A percentile compares a stretch with the other conserved stretches of the same genome.
Evolutionary conservation across 345 rosid species (phyloP).

Genomic region (Lepidium aucheri): DNA sequence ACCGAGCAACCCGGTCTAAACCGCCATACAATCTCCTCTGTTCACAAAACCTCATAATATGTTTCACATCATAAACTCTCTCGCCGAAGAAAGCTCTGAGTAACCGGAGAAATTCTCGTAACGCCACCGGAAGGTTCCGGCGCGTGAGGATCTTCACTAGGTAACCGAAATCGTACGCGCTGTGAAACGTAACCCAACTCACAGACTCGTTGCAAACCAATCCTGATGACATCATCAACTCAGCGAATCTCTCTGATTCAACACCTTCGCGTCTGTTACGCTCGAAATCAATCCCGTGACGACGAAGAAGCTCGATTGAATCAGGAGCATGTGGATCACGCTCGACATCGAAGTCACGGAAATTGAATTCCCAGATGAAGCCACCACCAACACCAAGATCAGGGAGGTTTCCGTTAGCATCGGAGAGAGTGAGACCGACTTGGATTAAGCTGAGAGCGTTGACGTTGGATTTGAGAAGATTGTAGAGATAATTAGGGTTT

Average conservation of each 20-base stretch:
- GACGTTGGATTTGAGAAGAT: constrained; percentile 69
- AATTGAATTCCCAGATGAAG: constrained; percentile 91
- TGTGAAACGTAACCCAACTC: constrained; percentile 93
- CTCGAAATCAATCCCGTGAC: constrained; percentile 84
- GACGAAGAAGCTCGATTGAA: constrained; percentile 66
- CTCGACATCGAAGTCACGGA: constrained; percentile 72
- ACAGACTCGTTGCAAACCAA: constrained; percentile 67
- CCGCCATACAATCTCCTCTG: constrained; percentile 58
- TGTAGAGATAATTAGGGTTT: constrained; percentile 56
- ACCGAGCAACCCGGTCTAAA: constrained; percentile 63
- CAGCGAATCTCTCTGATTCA: constrained; percentile 65
- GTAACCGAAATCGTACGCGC: constrained; percentile 95
- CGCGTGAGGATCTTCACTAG: constrained; percentile 74
- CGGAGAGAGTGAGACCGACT: constrained; percentile 78
- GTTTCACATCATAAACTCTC: constrained; percentile 74
- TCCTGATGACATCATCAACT: constrained; percentile 86
- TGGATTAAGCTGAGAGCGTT: constrained; percentile 76
- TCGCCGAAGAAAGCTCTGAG: constrained; percentile 55
- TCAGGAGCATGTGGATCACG: constrained; percentile 73
- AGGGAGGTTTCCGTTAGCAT: constrained; percentile 56
- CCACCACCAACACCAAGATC: constrained; percentile 37
- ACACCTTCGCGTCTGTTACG: constrained; percentile 48
- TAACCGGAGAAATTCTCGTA: constrained; percentile 42
- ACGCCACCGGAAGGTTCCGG: constrained; percentile 39
- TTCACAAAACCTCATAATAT: constrained; percentile 68